These are phyloP conservation scores for Amanita rimosa DNA, from an alignment of 768 basidiomycete species.

Conservation along the genomic window DNA sequence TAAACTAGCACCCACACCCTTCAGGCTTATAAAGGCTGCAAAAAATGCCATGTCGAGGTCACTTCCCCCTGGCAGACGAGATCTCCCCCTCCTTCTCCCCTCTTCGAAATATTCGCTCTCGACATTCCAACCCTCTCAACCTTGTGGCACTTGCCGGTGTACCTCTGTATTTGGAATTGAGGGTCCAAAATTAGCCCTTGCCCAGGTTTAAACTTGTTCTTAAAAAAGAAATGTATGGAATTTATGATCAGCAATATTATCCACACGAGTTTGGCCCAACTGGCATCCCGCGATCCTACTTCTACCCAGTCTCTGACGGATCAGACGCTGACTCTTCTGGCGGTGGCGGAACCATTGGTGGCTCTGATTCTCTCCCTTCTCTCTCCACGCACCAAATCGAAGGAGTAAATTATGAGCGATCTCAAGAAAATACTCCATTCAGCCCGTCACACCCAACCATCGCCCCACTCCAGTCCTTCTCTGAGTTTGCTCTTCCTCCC, in stretches of 20 bases:
- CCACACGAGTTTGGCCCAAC: neutral
- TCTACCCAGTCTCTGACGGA: neutral
- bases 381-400: neutral
- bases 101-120: conserved; percentile 1
- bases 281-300: neutral
- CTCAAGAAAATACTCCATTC: conserved; percentile 2
- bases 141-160: neutral
- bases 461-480: neutral
- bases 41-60: neutral
- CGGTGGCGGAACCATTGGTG: neutral
- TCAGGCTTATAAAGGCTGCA: neutral
- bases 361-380: neutral
- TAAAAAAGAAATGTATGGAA: neutral
- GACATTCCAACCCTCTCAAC: neutral
- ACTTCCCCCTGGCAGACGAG: neutral
- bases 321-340: conserved; percentile 1
- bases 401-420: neutral
- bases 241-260: neutral
- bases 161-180: neutral
- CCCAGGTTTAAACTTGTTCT: neutral
- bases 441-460: neutral
- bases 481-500: neutral
- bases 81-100: neutral
- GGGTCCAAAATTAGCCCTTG: conserved; percentile 4
- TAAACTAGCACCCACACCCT: neutral